A percentile compares a stretch with the other conserved stretches of the same genome.
Evolutionary conservation across 257 asterid species (phyloP).

Genomic region (Primulina eburnea): DNA sequence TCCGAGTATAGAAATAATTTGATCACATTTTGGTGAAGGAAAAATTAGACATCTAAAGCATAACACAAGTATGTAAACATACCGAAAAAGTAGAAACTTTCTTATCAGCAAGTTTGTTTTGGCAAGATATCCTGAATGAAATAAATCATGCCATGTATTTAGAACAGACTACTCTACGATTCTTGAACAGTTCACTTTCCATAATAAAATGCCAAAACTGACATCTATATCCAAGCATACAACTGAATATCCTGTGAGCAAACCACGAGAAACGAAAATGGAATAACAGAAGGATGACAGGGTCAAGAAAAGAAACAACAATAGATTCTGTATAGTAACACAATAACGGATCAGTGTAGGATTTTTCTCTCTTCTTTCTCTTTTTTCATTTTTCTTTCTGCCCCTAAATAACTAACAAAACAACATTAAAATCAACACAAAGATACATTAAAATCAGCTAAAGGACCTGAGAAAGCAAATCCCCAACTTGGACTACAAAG

Average conservation of each 20-base stretch:
- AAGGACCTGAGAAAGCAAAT: slow-evolving; percentile 16
- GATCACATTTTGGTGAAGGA: no score
- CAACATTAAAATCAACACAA: slow-evolving; percentile 19
- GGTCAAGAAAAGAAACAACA: not conserved
- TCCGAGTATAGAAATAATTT: no score
- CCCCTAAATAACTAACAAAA: slow-evolving; percentile 18
- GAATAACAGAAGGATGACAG: not conserved
- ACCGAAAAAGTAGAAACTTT: not conserved
- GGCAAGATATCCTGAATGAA: not conserved
- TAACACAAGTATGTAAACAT: not conserved
- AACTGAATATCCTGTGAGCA: not conserved
- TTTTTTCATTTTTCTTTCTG: not conserved
- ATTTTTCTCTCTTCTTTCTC: not conserved
- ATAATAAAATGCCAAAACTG: not conserved
- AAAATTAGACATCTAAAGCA: not conserved
- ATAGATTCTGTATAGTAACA: not conserved
- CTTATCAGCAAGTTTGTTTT: not conserved
- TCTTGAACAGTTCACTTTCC: not conserved
- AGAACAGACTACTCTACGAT: not conserved
- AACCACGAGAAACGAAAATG: not conserved
- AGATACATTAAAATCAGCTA: slow-evolving; percentile 26
- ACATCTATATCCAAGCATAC: not conserved
- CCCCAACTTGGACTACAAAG: not conserved
- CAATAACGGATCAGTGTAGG: not conserved
- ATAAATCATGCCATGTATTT: not conserved